phyloP scores from a whole-genome alignment of 352 stramenopile species.

The Globisporangium okanoganense region DNA sequence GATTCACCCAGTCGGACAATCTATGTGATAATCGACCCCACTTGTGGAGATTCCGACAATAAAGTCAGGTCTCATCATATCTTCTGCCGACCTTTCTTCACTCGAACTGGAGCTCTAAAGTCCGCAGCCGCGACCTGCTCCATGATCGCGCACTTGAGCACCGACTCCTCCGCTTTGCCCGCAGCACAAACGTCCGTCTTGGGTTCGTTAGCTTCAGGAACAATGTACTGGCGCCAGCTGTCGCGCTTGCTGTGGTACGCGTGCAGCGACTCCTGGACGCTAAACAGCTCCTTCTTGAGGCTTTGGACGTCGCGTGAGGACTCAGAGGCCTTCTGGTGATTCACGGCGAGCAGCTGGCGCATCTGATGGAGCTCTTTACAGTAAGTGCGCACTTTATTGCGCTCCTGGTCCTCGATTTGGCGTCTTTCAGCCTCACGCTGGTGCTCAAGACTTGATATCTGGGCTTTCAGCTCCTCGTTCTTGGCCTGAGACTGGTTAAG shows the following conservation, averaged over 20 bases:
- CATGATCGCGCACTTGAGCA: conserved; percentile 40
- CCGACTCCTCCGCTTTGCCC: conserved; percentile 26
- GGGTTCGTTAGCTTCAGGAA: conserved; percentile 8
- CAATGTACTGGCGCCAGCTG: neutral
- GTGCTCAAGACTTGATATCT: neutral
- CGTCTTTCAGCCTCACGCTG: neutral
- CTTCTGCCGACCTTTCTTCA: neutral
- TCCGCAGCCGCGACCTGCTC: conserved; percentile 26
- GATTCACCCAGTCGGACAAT: too few relatives aligned
- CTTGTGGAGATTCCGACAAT: neutral
- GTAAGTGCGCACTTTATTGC: conserved; percentile 14
- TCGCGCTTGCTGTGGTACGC: conserved; percentile 21
- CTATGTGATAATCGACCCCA: too few relatives aligned
- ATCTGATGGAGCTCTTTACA: conserved; percentile 38
- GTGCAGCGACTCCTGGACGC: conserved; percentile 43
- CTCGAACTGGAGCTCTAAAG: neutral
- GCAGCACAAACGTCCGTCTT: neutral
- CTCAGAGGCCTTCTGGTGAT: conserved; percentile 37
- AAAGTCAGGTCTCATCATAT: conserved; percentile 1
- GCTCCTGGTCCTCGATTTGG: conserved; percentile 18
- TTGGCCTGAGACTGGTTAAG: conserved; percentile 8
- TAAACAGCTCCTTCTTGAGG: conserved; percentile 45
- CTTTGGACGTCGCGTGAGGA: conserved; percentile 47
- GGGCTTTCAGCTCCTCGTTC: conserved; percentile 15
- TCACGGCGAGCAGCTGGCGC: conserved; percentile 42